Evolutionary conservation across 2,329 filamentous ascomycete species (phyloP).

Genomic region (Zarea fungicola): DNA sequence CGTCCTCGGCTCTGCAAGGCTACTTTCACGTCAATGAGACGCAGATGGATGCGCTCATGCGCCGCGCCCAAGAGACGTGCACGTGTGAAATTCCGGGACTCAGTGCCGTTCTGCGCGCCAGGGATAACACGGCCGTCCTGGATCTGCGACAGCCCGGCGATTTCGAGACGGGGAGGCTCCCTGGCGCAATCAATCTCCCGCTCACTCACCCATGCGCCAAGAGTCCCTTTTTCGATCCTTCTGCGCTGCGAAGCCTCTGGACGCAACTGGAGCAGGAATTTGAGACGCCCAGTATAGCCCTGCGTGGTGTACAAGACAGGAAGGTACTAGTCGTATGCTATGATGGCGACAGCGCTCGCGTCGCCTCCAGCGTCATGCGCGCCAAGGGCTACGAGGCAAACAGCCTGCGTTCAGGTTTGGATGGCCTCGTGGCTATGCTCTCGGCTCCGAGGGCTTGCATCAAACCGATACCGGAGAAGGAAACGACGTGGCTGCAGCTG

Average conservation of each 20-base stretch:
- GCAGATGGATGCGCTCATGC: conserved; percentile 11
- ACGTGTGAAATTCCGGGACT: conserved; percentile 5
- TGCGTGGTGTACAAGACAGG: conserved; percentile 24
- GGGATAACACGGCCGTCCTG: conserved; percentile 31
- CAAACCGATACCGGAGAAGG: neutral
- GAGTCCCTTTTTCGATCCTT: conserved; percentile 42
- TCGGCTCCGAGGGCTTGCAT: neutral
- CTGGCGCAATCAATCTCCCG: conserved; percentile 40
- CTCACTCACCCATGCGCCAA: conserved; percentile 30
- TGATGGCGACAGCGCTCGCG: conserved; percentile 47
- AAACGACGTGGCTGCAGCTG: conserved; percentile 6
- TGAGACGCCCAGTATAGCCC: conserved; percentile 19
- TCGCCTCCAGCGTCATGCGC: conserved; percentile 49
- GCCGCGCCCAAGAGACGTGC: conserved; percentile 6
- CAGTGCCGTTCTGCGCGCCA: conserved; percentile 12
- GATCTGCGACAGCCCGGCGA: conserved; percentile 40
- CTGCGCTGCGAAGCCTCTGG: conserved; percentile 42
- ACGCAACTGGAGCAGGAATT: conserved; percentile 40
- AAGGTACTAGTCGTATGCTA: conserved; percentile 47
- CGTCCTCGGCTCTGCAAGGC: conserved; percentile 31
- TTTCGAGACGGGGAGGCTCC: conserved; percentile 38
- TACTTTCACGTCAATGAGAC: conserved; percentile 21
- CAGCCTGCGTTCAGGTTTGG: conserved; percentile 39
- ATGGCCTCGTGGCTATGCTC: conserved; percentile 6
- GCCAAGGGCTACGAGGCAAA: conserved; percentile 44